Base-by-base conservation (phyloP, 2,329 filamentous ascomycete species). In the Colletotrichum endophyticum region DNA sequence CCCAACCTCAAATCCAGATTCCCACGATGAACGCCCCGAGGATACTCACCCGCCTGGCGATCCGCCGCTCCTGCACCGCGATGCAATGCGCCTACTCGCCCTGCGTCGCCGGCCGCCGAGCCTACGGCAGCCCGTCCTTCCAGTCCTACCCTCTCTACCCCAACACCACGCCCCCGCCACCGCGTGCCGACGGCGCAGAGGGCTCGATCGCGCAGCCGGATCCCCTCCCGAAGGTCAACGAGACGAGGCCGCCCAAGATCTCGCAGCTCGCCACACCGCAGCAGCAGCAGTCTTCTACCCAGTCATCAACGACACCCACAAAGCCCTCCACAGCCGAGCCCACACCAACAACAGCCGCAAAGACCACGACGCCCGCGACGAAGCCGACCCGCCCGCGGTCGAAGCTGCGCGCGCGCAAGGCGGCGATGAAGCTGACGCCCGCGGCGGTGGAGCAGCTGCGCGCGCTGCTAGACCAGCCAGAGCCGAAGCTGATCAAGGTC, bases 401-500 rank as follows among this genome's bases (percentile, higher is more conserved):
- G 79, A 96, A 94, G 83, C 89, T 98, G 36, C 91, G 94, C 61
- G 79, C 84, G 49, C 93, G 96, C 73, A 99, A 99, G 87, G 96
- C 97, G 1, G 95, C 96, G 3, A 96, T 99, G 88, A 95, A 92
- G 79, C 90, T 99, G 28, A 96, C 96, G 0, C 91, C 95, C 0
- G 87, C 92, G 2, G 97, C 97, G 0, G 94, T 98, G 4, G 89
- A 93, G 63, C 96, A 98, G 81, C 89, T 99, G 39, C 92, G 92
- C 74, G 89, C 90, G 22, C 87, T 99, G 49, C 90, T 98, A 8
- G 92, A 96, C 77, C 94, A 96, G 81, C 97, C 97, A 0, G 93
- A 97, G 30, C 96, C 96, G 3, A 98, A 98, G 87, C 90, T 98
- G 79, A 98, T 99, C 84, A 94, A 97, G 81, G 95, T 99, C 8